Conservation (phyloP, 129 eudicot genomes). For the Lactuca saligna region DNA sequence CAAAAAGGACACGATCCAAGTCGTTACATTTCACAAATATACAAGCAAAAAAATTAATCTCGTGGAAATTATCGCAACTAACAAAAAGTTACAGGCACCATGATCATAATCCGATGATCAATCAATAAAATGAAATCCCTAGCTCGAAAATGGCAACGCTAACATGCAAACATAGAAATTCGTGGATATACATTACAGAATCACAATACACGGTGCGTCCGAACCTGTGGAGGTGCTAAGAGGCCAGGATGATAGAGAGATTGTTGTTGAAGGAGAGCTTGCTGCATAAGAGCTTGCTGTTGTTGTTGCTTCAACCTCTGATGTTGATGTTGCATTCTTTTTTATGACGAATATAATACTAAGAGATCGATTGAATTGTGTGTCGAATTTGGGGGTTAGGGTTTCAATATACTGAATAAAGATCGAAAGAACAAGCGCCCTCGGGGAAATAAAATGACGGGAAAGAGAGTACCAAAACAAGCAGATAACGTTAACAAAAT, state of each 20-base stretch:
- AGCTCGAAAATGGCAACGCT: slow-evolving; percentile 13
- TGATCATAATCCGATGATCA: slow-evolving; percentile 19
- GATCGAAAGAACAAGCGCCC: slow-evolving; percentile 28
- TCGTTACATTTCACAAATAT: slow-evolving; percentile 14
- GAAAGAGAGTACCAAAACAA: slow-evolving; percentile 16
- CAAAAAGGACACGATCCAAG: neutral
- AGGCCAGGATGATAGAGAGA: slow-evolving; percentile 88
- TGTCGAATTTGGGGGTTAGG: slow-evolving; percentile 49
- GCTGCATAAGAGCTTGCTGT: slow-evolving; percentile 89
- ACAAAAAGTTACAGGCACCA: slow-evolving; percentile 2
- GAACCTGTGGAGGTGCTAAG: slow-evolving; percentile 88
- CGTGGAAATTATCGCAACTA: slow-evolving; percentile 2
- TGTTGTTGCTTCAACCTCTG: slow-evolving; percentile 83
- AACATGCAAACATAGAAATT: neutral
- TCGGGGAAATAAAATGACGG: slow-evolving; percentile 35
- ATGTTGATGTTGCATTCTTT: slow-evolving; percentile 60
- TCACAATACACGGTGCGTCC: neutral
- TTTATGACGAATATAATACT: slow-evolving; percentile 1
- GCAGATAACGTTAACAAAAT: slow-evolving; percentile 18
- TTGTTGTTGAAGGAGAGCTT: slow-evolving; percentile 90
- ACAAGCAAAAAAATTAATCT: slow-evolving; percentile 10
- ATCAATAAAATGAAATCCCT: slow-evolving; percentile 12
- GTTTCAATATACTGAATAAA: slow-evolving; percentile 32
- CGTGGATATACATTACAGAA: neutral
- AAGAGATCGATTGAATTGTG: slow-evolving; percentile 17